Percentiles rank a stretch among this genome's conserved stretches.
Evolutionary conservation across 116 monocot species (phyloP).

Genomic region (Papilionanthe hybrid): DNA sequence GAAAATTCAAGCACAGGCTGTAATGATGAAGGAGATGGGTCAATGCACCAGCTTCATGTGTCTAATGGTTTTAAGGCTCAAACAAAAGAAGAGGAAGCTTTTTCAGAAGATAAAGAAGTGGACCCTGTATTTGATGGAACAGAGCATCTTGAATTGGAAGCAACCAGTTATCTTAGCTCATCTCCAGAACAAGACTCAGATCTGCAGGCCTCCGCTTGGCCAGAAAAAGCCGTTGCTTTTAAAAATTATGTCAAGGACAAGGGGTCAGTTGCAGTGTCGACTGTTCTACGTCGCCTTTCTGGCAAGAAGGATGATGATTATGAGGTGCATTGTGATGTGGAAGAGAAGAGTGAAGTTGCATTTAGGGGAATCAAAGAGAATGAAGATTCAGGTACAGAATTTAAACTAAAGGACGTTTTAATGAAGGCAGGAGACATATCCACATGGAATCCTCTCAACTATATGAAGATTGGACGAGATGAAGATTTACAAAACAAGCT

Average conservation of each 20-base stretch:
- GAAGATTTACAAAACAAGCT: slow-evolving; percentile 17
- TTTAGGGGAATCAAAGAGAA: slow-evolving; percentile 13
- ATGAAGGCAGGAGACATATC: slow-evolving; percentile 35
- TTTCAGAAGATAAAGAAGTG: slow-evolving; percentile 35
- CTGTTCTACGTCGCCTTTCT: slow-evolving; percentile 74
- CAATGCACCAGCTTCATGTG: slow-evolving; percentile 1
- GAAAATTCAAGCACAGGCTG: not conserved
- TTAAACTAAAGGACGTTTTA: slow-evolving; percentile 35
- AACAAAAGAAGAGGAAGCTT: slow-evolving; percentile 34
- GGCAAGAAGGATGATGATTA: slow-evolving; percentile 62
- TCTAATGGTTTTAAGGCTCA: slow-evolving; percentile 9
- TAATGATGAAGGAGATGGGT: slow-evolving; percentile 6
- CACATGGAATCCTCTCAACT: slow-evolving; percentile 73
- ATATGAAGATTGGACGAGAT: slow-evolving; percentile 52
- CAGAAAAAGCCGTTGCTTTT: slow-evolving; percentile 72
- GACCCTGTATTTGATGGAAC: slow-evolving; percentile 79
- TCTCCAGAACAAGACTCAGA: slow-evolving; percentile 32
- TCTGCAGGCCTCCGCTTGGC: slow-evolving; percentile 44
- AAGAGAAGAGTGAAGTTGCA: slow-evolving; percentile 25
- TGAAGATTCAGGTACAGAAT: slow-evolving; percentile 18
- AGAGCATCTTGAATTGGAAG: slow-evolving; percentile 48
- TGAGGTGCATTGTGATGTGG: slow-evolving; percentile 16
- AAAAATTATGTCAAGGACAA: slow-evolving; percentile 81
- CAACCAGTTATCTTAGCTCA: slow-evolving; percentile 19
- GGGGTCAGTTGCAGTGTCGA: slow-evolving; percentile 67